Conservation (phyloP, 306 rosid species). For the Cyamopsis tetragonoloba region DNA sequence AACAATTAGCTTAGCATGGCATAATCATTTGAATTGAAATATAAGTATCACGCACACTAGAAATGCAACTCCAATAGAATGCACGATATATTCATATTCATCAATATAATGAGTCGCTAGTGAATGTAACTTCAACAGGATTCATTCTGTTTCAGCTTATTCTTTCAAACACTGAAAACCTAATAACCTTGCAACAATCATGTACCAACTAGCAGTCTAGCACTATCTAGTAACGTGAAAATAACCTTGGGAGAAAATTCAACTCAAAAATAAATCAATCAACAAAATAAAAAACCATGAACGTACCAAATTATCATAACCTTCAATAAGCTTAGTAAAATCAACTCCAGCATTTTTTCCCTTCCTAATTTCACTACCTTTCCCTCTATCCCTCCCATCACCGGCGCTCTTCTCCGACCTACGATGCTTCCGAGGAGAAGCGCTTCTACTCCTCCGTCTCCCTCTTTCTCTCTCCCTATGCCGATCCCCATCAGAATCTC, state of each 20-base stretch:
- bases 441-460: slow-evolving; percentile 38
- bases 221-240: neutral
- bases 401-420: slow-evolving; percentile 25
- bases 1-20: neutral
- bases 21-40: neutral
- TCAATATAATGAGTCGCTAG: neutral
- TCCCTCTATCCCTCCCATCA: slow-evolving; percentile 22
- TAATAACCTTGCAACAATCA: neutral
- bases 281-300: neutral
- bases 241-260: neutral
- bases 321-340: slow-evolving; percentile 54
- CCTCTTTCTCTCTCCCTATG: slow-evolving; percentile 17
- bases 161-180: neutral
- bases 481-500: slow-evolving; percentile 32
- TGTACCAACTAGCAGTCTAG: neutral
- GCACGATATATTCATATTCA: neutral
- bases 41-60: neutral
- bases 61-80: too few relatives aligned
- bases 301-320: slow-evolving; percentile 72
- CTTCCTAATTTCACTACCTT: slow-evolving; percentile 27
- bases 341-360: slow-evolving; percentile 47
- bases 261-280: neutral
- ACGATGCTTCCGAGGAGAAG: slow-evolving; percentile 36
- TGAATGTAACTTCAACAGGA: neutral
- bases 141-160: neutral